Percentiles rank a stretch among this genome's conserved stretches.
Evolutionary conservation across 73 alveolate genomes (phyloP).

Genomic region (Tetrahymena thermophila): DNA sequence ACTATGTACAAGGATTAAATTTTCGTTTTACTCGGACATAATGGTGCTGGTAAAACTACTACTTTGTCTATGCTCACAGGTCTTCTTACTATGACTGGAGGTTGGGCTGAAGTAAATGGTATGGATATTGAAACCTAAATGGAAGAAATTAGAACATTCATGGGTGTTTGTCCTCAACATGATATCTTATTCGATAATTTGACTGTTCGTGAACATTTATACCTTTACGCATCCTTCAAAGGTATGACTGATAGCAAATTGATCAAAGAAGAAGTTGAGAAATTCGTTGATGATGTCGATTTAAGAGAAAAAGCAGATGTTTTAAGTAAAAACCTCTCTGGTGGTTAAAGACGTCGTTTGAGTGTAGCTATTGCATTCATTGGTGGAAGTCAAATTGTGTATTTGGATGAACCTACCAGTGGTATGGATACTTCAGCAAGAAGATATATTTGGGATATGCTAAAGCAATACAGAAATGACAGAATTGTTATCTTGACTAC

Average conservation of each 20-base stretch:
- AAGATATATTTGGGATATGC: slow-evolving; percentile 83
- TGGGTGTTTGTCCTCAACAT: slow-evolving; percentile 93
- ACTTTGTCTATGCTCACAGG: slow-evolving; percentile 23
- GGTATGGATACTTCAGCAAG: slow-evolving; percentile 91
- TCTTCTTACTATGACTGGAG: slow-evolving; percentile 68
- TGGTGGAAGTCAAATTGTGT: slow-evolving; percentile 72
- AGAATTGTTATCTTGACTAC: slow-evolving; percentile 68
- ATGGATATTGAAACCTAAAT: slow-evolving; percentile 21
- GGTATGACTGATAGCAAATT: slow-evolving; percentile 46
- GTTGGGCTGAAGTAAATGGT: slow-evolving; percentile 70
- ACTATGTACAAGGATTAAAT: slow-evolving; percentile 80
- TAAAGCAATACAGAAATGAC: slow-evolving; percentile 45
- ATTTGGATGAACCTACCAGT: slow-evolving; percentile 86
- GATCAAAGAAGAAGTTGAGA: slow-evolving; percentile 50
- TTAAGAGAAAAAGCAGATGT: slow-evolving; percentile 48
- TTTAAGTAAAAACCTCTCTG: slow-evolving; percentile 61
- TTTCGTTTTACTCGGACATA: slow-evolving; percentile 67
- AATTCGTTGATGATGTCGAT: slow-evolving; percentile 58
- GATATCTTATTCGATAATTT: slow-evolving; percentile 78
- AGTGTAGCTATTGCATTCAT: slow-evolving; percentile 79
- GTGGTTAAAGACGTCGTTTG: slow-evolving; percentile 81
- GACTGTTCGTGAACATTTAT: slow-evolving; percentile 78
- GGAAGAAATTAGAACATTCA: slow-evolving; percentile 56
- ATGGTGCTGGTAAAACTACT: slow-evolving; percentile 48
- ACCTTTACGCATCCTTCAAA: slow-evolving; percentile 76